Evolutionary conservation across 129 eudicot species (phyloP).

Genomic region (Arctium lappa): DNA sequence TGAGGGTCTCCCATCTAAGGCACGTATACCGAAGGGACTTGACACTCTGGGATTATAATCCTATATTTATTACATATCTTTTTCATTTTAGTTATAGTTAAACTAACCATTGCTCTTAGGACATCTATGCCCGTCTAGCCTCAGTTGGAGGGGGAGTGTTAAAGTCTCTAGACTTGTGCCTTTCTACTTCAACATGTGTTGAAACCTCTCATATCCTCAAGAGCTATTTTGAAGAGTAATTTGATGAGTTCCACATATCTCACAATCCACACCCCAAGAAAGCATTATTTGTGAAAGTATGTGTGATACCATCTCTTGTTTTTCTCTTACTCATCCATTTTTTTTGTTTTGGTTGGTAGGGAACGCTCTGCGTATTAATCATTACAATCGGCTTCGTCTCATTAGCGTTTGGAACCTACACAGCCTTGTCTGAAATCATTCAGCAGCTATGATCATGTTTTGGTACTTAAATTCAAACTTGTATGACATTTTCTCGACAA

Average conservation of each 20-base stretch:
- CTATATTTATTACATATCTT: no score
- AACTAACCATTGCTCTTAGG: no score
- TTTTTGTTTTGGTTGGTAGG: slow-evolving; percentile 35
- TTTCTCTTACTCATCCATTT: neutral
- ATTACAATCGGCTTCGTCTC: slow-evolving; percentile 53
- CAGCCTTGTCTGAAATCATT: slow-evolving; percentile 52
- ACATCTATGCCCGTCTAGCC: no score
- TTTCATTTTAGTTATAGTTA: no score
- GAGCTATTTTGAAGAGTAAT: no score
- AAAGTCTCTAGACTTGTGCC: no score
- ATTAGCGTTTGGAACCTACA: slow-evolving; percentile 60
- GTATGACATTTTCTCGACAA: neutral
- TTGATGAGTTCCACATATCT: no score
- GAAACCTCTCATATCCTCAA: neutral
- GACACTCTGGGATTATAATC: no score
- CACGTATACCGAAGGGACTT: no score
- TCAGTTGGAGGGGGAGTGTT: no score
- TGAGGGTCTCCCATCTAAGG: no score
- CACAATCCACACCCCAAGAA: neutral
- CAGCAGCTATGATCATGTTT: slow-evolving; percentile 24
- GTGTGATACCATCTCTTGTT: neutral
- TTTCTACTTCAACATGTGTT: no score
- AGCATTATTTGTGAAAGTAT: neutral
- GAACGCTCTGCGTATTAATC: slow-evolving; percentile 39
- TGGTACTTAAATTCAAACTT: neutral